Evolutionary conservation across 441 rosid genomes (phyloP).

Genomic region (Cnidoscolus chayamansa): DNA sequence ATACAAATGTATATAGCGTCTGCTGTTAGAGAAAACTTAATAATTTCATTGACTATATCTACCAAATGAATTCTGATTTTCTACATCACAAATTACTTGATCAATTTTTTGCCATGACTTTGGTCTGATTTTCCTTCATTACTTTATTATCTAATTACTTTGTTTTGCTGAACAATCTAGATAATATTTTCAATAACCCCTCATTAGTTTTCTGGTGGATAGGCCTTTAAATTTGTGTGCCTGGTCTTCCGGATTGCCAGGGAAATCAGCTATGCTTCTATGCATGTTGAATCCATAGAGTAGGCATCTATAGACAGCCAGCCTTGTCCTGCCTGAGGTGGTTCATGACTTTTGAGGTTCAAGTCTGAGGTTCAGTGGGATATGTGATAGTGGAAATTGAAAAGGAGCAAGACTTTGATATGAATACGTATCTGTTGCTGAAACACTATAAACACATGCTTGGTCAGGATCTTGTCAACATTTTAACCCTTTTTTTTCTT

Average conservation of each 20-base stretch:
- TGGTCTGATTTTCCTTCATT: too few species aligned
- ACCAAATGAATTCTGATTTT: neutral
- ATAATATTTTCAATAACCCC: neutral
- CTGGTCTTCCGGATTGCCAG: neutral
- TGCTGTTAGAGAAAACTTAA: neutral
- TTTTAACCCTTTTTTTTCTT: neutral
- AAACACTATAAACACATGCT: neutral
- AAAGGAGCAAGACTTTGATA: neutral
- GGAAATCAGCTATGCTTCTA: neutral
- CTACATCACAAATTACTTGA: too few species aligned
- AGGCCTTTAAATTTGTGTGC: neutral
- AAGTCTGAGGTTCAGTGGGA: neutral
- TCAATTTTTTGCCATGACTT: too few species aligned
- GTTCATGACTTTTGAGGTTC: neutral
- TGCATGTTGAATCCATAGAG: neutral
- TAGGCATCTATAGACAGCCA: neutral
- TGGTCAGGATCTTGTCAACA: neutral
- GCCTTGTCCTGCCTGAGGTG: neutral
- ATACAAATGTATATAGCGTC: constrained; percentile 7
- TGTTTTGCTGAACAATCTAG: neutral
- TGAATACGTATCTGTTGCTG: neutral
- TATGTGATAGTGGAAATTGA: neutral
- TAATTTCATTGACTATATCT: neutral
- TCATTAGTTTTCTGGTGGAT: neutral
- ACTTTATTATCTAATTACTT: neutral